Base-by-base conservation (phyloP, 169 alveolate genomes). In the Cryptosporidium baileyi region DNA sequence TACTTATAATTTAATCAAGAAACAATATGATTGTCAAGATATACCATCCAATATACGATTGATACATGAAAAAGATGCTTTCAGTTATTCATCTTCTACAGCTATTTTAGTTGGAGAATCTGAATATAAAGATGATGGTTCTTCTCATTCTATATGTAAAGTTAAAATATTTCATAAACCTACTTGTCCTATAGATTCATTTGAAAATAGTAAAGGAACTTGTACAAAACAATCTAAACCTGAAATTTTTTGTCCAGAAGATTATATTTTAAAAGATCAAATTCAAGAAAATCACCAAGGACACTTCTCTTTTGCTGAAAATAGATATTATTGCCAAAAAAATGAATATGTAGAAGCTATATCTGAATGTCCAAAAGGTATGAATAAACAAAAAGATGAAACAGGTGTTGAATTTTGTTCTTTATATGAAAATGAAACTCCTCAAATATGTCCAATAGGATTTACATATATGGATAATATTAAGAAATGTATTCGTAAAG, bases 91-190 rank as follows among this genome's bases (percentile, higher is more conserved):
- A 17, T 74, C 85, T 32, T 51, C 52, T 15, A 30, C 17, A 45
- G 67, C 85, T 32, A 52, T 52, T 74, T 40, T 74, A 15, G 85
- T n/a, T 0, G 85, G 85, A 15, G 67, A 57, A 8, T 9, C 26
- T 38, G 54, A 74, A n/a, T 74, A 74, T 60, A 51, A 40, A 15
- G 85, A 19, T 5, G 59, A 74, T 57, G 85, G 85, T 30, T 59
- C 67, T 1, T 3, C 19, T 15, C n/a, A 32, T 17, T 59, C 85
- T 3, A 59, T 74, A 19, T 74, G 85, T 32, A 74, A 28, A 5
- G 67, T 74, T 32, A 74, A 74, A 61, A 67, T 74, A 8, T 74
- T 74, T 57, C 85, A 74, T 41, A 74, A 51, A 24, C 85, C 85
- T 17, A 43, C 19, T 7, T 74, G 85, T 57, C 85, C 85, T 9